A percentile compares a stretch with the other conserved stretches of the same genome.
These are phyloP conservation scores for Trichothecium roseum DNA, from an alignment of 2,329 filamentous ascomycete species.

Conservation along the genomic window DNA sequence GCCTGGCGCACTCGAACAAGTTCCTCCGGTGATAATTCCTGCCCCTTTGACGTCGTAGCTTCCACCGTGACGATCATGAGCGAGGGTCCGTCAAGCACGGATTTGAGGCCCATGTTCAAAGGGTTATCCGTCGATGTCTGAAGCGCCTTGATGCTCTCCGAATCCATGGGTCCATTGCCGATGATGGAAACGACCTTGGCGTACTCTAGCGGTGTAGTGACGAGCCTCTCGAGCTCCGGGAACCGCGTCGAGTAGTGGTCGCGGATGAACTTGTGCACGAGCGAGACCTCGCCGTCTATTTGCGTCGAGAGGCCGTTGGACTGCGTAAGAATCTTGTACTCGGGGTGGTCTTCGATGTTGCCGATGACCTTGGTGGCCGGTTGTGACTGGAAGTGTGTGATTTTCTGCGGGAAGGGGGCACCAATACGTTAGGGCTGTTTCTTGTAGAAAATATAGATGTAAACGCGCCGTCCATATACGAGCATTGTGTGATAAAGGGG, in stretches of 20 bases:
- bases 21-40: constrained; percentile 64
- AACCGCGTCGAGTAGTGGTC: constrained; percentile 94
- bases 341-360: constrained; percentile 83
- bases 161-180: constrained; percentile 80
- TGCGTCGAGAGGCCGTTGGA: constrained; percentile 84
- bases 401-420: constrained; percentile 56
- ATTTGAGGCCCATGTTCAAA: constrained; percentile 63
- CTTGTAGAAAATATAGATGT: constrained; percentile 44
- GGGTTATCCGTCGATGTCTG: constrained; percentile 70
- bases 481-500: constrained; percentile 13
- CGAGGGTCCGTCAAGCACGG: constrained; percentile 77
- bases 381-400: constrained; percentile 63
- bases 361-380: constrained; percentile 59
- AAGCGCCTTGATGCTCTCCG: constrained; percentile 67
- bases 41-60: constrained; percentile 79
- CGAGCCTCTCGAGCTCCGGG: constrained; percentile 80
- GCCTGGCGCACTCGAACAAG: constrained; percentile 64
- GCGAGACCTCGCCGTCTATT: constrained; percentile 84
- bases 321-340: constrained; percentile 80
- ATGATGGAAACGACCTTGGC: constrained; percentile 91
- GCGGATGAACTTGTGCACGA: constrained; percentile 92
- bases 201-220: constrained; percentile 89
- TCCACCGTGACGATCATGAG: constrained; percentile 95
- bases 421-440: constrained; percentile 57
- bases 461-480: constrained; percentile 42